Evolutionary conservation across 257 asterid genomes (phyloP).

Genomic region (Dorcoceras hygrometricum): DNA sequence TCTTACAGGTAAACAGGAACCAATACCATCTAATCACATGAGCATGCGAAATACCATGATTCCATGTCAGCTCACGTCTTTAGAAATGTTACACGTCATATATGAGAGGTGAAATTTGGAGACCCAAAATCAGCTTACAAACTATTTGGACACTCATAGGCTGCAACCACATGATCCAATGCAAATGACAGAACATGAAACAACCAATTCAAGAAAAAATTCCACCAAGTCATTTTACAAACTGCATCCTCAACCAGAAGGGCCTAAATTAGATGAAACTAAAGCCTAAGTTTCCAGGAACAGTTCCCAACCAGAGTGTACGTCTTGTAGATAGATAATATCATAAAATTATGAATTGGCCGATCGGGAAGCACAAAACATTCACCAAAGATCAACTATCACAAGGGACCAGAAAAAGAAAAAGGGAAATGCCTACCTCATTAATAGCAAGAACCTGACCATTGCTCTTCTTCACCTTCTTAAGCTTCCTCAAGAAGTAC

Average conservation of each 20-base stretch:
- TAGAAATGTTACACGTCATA: background rate
- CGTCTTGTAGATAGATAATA: background rate
- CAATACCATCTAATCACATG: background rate
- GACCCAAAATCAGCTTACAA: background rate
- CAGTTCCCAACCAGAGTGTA: background rate
- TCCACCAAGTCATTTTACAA: background rate
- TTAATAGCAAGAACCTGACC: slow-evolving; percentile 59
- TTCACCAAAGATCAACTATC: background rate
- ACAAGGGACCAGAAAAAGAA: background rate
- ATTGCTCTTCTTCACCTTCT: slow-evolving; percentile 51
- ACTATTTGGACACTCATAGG: background rate
- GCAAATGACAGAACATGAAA: background rate
- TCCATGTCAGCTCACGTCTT: background rate
- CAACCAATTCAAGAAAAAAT: background rate
- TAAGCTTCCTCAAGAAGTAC: slow-evolving; percentile 54
- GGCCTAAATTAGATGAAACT: background rate
- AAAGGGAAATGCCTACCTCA: slow-evolving; percentile 31
- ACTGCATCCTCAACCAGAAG: too few relatives aligned
- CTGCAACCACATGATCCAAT: background rate
- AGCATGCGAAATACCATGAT: background rate
- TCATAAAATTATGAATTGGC: too few relatives aligned
- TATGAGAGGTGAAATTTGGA: background rate
- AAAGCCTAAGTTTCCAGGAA: background rate
- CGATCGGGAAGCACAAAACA: background rate
- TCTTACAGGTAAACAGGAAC: background rate